Percentiles rank a stretch among this genome's conserved stretches.
Evolutionary conservation across 2,329 filamentous ascomycete species (phyloP).

Genomic region (Chrysoporthe austroafricana): DNA sequence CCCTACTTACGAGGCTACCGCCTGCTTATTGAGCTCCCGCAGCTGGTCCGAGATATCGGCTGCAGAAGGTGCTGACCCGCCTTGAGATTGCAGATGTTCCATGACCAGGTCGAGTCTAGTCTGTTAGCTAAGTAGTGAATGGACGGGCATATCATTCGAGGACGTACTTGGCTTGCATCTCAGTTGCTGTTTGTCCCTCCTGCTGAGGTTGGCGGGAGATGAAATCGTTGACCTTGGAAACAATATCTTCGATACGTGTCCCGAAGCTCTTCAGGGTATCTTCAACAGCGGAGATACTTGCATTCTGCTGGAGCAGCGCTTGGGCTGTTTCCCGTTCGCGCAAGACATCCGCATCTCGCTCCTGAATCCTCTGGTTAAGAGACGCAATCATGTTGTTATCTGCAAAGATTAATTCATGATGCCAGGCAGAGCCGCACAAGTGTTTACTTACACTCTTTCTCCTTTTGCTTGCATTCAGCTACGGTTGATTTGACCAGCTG

Average conservation of each 20-base stretch:
- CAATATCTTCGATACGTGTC: conserved; percentile 15
- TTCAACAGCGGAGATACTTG: conserved; percentile 13
- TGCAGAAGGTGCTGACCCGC: conserved; percentile 3
- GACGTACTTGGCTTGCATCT: conserved; percentile 21
- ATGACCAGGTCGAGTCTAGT: conserved; percentile 23
- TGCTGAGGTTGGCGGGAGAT: conserved; percentile 18
- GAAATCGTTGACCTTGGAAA: conserved; percentile 14
- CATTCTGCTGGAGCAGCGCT: conserved; percentile 16
- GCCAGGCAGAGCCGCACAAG: not conserved
- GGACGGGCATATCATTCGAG: not conserved
- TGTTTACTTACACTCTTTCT: conserved; percentile 23
- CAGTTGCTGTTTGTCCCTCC: conserved; percentile 21
- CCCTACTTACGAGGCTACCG: conserved; percentile 20
- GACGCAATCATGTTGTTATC: conserved; percentile 31
- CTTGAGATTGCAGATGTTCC: conserved; percentile 3
- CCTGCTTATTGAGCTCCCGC: conserved; percentile 17
- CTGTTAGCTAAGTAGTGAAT: not conserved
- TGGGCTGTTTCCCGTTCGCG: conserved; percentile 21
- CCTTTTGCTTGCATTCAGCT: conserved; percentile 20
- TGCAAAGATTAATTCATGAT: conserved; percentile 10
- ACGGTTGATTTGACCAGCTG: conserved; percentile 29
- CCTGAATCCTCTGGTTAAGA: conserved; percentile 26
- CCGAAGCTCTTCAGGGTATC: conserved; percentile 16
- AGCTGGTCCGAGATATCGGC: conserved; percentile 14
- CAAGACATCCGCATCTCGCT: conserved; percentile 20